Percentiles rank a stretch among this genome's conserved stretches.
Conservation (phyloP, 345 rosid genomes). For the Litchi chinensis region DNA sequence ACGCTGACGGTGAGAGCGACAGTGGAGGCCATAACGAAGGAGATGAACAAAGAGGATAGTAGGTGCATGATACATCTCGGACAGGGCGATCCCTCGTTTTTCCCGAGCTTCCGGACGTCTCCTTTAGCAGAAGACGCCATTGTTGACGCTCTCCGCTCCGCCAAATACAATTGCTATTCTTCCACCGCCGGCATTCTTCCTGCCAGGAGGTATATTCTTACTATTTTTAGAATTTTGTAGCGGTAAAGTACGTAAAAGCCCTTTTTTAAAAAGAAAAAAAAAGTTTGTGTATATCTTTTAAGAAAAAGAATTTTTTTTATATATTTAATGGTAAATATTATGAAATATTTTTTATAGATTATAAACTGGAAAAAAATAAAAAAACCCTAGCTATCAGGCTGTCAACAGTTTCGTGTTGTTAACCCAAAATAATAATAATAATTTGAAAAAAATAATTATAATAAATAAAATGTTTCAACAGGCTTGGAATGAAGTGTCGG, state of each 20-base stretch:
- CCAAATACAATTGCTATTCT: conserved; percentile 45
- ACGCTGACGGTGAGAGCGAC: conserved; percentile 23
- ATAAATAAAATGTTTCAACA: too few relatives aligned
- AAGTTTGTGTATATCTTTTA: too few relatives aligned
- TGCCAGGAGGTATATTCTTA: conserved; percentile 26
- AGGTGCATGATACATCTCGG: conserved; percentile 40
- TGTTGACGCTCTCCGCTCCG: conserved; percentile 43
- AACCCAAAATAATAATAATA: too few relatives aligned
- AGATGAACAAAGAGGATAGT: conserved; percentile 33
- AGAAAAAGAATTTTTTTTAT: too few relatives aligned
- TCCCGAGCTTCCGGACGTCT: conserved; percentile 41
- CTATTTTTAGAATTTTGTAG: not conserved
- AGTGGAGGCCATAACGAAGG: conserved; percentile 16
- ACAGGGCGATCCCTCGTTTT: conserved; percentile 61
- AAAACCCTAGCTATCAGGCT: too few relatives aligned
- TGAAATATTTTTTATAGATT: too few relatives aligned
- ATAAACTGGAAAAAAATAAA: too few relatives aligned
- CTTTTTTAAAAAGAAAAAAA: not conserved
- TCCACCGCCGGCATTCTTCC: conserved; percentile 42
- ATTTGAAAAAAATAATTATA: too few relatives aligned
- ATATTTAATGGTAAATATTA: too few relatives aligned
- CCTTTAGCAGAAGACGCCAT: conserved; percentile 50
- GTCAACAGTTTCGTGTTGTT: not conserved
- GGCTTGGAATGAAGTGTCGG: not conserved
- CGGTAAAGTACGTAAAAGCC: too few relatives aligned